phyloP scores from a whole-genome alignment of 164 flowering plant genomes.

The Magnolia kwangsiensis region DNA sequence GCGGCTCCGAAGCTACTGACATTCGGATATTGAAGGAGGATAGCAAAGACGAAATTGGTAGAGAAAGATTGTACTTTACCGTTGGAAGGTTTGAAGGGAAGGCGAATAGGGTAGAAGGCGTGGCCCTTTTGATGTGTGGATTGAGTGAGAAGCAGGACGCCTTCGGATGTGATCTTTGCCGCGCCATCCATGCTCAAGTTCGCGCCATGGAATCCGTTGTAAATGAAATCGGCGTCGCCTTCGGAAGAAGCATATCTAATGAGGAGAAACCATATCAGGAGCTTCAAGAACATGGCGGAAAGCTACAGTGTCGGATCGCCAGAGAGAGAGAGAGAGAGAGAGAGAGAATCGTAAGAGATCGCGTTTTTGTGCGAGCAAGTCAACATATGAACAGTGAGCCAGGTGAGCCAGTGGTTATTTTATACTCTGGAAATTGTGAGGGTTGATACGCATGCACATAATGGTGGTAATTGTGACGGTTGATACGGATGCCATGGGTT shows the following conservation, averaged over 20 bases:
- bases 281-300: not conserved
- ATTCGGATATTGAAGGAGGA: not conserved
- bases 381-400: too few relatives aligned
- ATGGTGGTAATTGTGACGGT: too few relatives aligned
- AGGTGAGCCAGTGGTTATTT: too few relatives aligned
- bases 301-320: too few relatives aligned
- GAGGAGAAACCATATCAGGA: not conserved
- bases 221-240: not conserved
- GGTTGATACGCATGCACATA: too few relatives aligned
- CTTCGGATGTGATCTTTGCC: conserved; percentile 18
- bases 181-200: conserved; percentile 22
- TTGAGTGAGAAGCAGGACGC: conserved; percentile 22
- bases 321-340: too few relatives aligned
- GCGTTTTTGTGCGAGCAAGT: too few relatives aligned
- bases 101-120: not conserved
- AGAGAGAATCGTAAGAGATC: not conserved
- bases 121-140: not conserved
- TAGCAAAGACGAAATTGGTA: conserved; percentile 1
- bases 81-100: not conserved
- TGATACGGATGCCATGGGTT: too few relatives aligned
- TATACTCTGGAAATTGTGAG: too few relatives aligned
- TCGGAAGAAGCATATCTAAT: not conserved
- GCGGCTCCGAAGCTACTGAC: not conserved
- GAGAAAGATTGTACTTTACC: not conserved
- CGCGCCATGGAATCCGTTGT: conserved; percentile 9